Evolutionary conservation across 495 filamentous ascomycete species (phyloP), one percentile per base, ranked within the genome.

Genomic region (Aspergillus kassunensis): DNA sequence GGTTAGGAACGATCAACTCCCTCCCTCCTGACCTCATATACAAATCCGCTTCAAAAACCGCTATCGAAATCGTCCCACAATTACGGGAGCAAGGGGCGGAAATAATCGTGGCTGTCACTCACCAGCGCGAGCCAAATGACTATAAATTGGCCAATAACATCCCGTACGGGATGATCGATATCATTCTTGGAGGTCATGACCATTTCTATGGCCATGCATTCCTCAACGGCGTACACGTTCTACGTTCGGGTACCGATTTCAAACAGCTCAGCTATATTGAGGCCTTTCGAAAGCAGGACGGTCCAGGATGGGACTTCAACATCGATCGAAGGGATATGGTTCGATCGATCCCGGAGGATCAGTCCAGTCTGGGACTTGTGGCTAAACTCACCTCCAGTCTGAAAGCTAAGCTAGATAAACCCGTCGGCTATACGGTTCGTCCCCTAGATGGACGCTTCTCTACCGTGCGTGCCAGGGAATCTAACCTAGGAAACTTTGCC

Each of bases 221-320:
- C 44, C 75, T 90, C 57, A 93, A 95, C 53, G 82, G 84, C 12
- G 83, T 79, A 4, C 90, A 96, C 59, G 75, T 95, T 2, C 74
- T 96, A 3, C 80, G 91, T 3, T 92, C 88, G 0, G 90, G 91
- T 0, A 87, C 81, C 18, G 91, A 96, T 63, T 96, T 96, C 67
- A 92, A 90, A 68, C 88, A 96, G 55, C 67, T 96, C 4, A 91
- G 86, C 57, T 95, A 96, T 61, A 78, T 96, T 49, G 89, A 96
- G 62, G 83, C 80, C 1, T 81, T 82, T 27, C 77, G 80, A 36
- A 79, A 72, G 49, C 16, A 54, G 1, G 69, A 76, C 9, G 67
- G 62, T 4, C 25, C 54, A 4, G 74, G 72, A 0, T 96, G 90
- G 90, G 78, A 90, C 52, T 83, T 95, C 55, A 81, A 84, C 53